Base-by-base conservation (phyloP, 176 grass and related monocot genomes). In the Stipa capillata region DNA sequence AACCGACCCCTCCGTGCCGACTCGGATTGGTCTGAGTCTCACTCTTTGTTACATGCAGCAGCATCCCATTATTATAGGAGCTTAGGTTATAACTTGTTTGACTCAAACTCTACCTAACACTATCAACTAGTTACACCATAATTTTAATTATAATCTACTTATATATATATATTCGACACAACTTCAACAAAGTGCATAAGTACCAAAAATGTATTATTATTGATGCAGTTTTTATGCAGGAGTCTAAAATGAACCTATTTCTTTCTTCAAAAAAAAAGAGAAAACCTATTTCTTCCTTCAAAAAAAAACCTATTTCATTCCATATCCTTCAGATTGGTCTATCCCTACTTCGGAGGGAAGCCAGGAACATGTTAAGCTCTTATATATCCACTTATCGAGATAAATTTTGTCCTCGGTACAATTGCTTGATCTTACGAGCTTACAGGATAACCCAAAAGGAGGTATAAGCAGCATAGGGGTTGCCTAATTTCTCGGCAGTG, bases 241-340 rank as follows among this genome's bases (percentile, higher is more conserved):
- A 69, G 29, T 69, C 14, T 45, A 29, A 14, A 69, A 13, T 28
- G 23, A 28, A 44, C 7, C 7, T 20, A 48, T 47, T 70, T 47
- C 42, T 20, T 70, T 39, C 43, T 20, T 18, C 2, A 25, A 25
- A 54, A n/a, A 54, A 49, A 7, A 32, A 33, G 24, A 69, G 21
- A 45, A 21, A 28, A 44, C 7, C 7, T 20, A 48, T 47, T 70
- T 47, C 42, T 20, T 70, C 21, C 43, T 20, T 18, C 2, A 25
- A 25, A 54, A n/a, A 54, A 49, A 7, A 32, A 33, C 23, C 13
- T 16, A 36, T 17, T 10, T 21, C 16, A 40, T 51, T 63, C 29
- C 33, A 82, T n/a, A 52, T 29, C 34, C 32, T 82, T 51, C 54
- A 49, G 60, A 15, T 71, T 81, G 53, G 15, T 72, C 9, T 72